Conservation (phyloP, 805 yeast genomes). For the Jamesozyma hellenica region DNA sequence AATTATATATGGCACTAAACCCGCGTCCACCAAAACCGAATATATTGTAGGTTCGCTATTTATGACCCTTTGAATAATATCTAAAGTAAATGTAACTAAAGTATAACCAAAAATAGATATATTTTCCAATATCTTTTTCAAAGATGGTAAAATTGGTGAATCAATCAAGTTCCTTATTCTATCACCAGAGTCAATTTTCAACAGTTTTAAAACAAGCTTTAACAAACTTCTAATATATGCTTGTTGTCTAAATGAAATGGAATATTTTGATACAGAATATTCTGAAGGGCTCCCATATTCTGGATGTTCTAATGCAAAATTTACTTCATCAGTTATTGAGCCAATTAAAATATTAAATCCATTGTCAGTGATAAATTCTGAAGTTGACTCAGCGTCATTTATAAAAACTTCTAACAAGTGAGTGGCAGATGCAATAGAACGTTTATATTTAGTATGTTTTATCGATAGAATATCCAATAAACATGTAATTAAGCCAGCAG, state of each 20-base stretch:
- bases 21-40: constrained; percentile 67
- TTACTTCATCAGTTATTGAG: constrained; percentile 52
- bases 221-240: constrained; percentile 48
- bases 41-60: constrained; percentile 89
- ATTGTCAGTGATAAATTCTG: constrained; percentile 51
- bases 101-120: constrained; percentile 58
- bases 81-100: constrained; percentile 49
- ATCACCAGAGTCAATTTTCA: constrained; percentile 73
- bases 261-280: constrained; percentile 39
- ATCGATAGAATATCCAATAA: constrained; percentile 51
- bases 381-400: constrained; percentile 40
- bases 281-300: constrained; percentile 48
- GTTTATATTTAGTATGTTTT: constrained; percentile 40
- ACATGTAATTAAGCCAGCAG: constrained; percentile 68
- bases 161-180: constrained; percentile 78
- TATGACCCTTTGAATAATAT: constrained; percentile 57
- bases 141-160: constrained; percentile 57
- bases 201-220: constrained; percentile 51
- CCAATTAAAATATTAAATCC: constrained; percentile 60
- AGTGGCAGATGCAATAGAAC: constrained; percentile 54
- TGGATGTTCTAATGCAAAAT: constrained; percentile 52
- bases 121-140: constrained; percentile 49
- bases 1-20: constrained; percentile 55
- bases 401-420: constrained; percentile 43
- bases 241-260: constrained; percentile 50